Evolutionary conservation across 2,329 filamentous ascomycete genomes (phyloP).

Genomic region (Colletotrichum trifolii): DNA sequence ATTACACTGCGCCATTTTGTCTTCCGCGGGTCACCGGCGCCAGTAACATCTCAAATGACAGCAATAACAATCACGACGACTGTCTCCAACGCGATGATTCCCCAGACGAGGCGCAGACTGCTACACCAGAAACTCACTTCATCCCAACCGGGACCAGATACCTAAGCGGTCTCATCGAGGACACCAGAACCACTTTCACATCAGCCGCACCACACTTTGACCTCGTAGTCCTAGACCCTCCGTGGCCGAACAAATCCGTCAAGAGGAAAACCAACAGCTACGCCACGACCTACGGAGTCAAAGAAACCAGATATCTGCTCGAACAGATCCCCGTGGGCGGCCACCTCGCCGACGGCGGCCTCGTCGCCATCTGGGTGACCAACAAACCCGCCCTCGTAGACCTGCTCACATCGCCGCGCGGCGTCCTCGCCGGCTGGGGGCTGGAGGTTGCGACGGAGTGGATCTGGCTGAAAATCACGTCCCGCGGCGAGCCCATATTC

Average conservation of each 20-base stretch:
- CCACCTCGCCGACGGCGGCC: constrained; percentile 62
- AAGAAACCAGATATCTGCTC: constrained; percentile 63
- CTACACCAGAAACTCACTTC: constrained; percentile 35
- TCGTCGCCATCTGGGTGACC: constrained; percentile 82
- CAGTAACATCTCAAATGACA: constrained; percentile 22
- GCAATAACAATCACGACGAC: background rate
- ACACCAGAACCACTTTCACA: constrained; percentile 53
- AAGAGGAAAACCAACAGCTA: constrained; percentile 67
- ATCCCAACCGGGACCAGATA: constrained; percentile 57
- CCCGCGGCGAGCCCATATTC: constrained; percentile 71
- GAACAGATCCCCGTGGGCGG: constrained; percentile 65
- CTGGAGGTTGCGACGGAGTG: constrained; percentile 76
- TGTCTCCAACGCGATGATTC: too few species aligned
- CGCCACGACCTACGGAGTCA: constrained; percentile 55
- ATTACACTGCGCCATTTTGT: constrained; percentile 57
- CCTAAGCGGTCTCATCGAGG: constrained; percentile 61
- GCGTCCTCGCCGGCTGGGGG: constrained; percentile 75
- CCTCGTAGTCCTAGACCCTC: constrained; percentile 79
- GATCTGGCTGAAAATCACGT: constrained; percentile 82
- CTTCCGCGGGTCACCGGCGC: constrained; percentile 52
- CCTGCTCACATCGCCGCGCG: constrained; percentile 61
- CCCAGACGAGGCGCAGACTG: background rate
- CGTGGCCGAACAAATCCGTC: constrained; percentile 84
- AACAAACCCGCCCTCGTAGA: constrained; percentile 73
- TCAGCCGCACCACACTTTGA: constrained; percentile 66